Evolutionary conservation across 2,329 filamentous ascomycete genomes (phyloP).

Genomic region (Graphilbum ipis-grandicollis): DNA sequence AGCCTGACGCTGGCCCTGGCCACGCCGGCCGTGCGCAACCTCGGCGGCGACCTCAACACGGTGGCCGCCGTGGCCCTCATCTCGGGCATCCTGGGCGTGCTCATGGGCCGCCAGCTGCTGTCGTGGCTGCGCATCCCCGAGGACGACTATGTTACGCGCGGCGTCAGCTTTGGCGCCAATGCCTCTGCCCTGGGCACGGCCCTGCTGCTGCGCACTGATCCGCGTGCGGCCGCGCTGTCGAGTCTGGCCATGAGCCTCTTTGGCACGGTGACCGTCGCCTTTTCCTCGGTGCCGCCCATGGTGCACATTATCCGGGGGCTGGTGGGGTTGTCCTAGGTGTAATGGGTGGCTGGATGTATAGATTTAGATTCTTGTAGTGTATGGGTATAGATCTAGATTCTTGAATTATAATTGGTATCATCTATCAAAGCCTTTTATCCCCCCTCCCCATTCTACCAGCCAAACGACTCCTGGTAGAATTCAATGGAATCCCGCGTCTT

Average conservation of each 20-base stretch:
- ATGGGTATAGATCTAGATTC: too few relatives aligned
- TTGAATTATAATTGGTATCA: too few relatives aligned
- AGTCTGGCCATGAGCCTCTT: slow-evolving; percentile 44
- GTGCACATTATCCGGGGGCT: slow-evolving; percentile 27
- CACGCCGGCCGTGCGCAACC: slow-evolving; percentile 34
- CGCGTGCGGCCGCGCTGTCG: slow-evolving; percentile 39
- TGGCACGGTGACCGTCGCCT: slow-evolving; percentile 38
- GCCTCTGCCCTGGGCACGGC: slow-evolving; percentile 43
- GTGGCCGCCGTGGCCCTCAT: slow-evolving; percentile 39
- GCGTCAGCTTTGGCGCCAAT: slow-evolving; percentile 42
- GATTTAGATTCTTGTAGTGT: too few relatives aligned
- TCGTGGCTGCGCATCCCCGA: slow-evolving; percentile 33
- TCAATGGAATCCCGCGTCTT: slow-evolving; percentile 1
- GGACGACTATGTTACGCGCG: slow-evolving; percentile 46
- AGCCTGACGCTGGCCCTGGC: slow-evolving; percentile 44
- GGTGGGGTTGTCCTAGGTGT: slow-evolving; percentile 22
- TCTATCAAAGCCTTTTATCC: too few relatives aligned
- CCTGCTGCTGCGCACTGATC: slow-evolving; percentile 35
- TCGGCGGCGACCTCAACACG: slow-evolving; percentile 38
- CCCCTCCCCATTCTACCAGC: slow-evolving; percentile 1
- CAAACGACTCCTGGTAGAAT: slow-evolving; percentile 4
- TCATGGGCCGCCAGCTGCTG: slow-evolving; percentile 33
- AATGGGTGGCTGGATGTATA: too few relatives aligned
- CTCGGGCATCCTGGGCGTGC: slow-evolving; percentile 39
- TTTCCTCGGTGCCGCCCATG: slow-evolving; percentile 38